phyloP scores from a whole-genome alignment of 106 monocot genomes.

The Posidonia australis region DNA sequence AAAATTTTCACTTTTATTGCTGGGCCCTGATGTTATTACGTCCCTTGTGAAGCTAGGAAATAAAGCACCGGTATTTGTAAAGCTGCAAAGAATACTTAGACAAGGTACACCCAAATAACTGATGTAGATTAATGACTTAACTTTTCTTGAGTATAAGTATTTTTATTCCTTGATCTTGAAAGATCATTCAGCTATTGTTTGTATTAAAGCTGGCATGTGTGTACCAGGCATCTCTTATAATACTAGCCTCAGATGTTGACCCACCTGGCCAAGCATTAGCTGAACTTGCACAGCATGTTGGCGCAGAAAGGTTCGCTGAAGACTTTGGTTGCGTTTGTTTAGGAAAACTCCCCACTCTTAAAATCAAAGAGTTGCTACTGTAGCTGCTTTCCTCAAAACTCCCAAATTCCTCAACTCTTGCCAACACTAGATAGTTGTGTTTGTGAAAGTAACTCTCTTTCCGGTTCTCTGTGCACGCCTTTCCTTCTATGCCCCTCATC shows the following conservation, averaged over 20 bases:
- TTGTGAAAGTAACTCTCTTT: too few species aligned
- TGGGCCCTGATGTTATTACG: too few species aligned
- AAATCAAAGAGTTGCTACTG: too few species aligned
- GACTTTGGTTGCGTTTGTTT: too few species aligned
- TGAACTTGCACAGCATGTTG: conserved; percentile 26
- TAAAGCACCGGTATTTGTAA: neutral
- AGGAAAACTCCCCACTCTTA: too few species aligned
- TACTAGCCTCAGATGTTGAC: conserved; percentile 25
- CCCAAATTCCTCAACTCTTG: too few species aligned
- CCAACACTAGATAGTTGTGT: too few species aligned
- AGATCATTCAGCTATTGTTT: neutral
- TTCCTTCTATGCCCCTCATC: too few species aligned
- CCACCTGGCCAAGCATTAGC: conserved; percentile 23
- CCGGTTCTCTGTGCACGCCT: too few species aligned
- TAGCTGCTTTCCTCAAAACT: too few species aligned
- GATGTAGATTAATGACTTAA: neutral
- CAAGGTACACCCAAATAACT: neutral
- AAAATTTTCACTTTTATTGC: too few species aligned
- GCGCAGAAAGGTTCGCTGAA: conserved; percentile 25
- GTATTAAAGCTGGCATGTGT: neutral
- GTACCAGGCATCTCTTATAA: conserved; percentile 19
- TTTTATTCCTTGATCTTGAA: neutral
- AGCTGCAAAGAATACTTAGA: conserved; percentile 8
- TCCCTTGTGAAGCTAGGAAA: neutral
- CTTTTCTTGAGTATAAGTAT: neutral